Percentiles rank a stretch among this genome's conserved stretches.
Evolutionary conservation across 2,329 filamentous ascomycete species (phyloP).

Genomic region (Sporothrix humicola): DNA sequence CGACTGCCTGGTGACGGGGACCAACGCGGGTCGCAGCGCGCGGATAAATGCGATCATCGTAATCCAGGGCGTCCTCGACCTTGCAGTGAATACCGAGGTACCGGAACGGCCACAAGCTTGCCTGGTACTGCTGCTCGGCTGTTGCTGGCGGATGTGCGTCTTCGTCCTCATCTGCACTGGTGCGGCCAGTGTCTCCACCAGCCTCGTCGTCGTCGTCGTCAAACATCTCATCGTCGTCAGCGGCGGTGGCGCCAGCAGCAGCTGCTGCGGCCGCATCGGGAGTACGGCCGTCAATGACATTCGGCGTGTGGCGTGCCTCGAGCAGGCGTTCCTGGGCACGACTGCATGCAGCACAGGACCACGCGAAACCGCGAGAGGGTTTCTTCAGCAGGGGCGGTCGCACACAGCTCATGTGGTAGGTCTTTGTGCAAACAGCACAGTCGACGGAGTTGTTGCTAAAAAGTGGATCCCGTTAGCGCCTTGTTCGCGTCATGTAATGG

Average conservation of each 20-base stretch:
- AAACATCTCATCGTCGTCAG: conserved; percentile 66
- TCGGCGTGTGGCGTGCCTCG: conserved; percentile 86
- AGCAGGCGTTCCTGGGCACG: conserved; percentile 92
- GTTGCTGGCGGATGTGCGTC: conserved; percentile 65
- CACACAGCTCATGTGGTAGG: conserved; percentile 99
- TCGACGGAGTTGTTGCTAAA: conserved; percentile 89
- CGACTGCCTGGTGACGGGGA: conserved; percentile 86
- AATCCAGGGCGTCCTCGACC: conserved; percentile 92
- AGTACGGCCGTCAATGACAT: conserved; percentile 69
- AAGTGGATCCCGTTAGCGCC: conserved; percentile 37
- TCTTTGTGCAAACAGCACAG: conserved; percentile 91
- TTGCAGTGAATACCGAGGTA: conserved; percentile 96
- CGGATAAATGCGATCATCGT: conserved; percentile 96
- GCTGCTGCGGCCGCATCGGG: conserved; percentile 41
- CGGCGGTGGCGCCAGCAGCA: conserved; percentile 52
- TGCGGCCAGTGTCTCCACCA: conserved; percentile 64
- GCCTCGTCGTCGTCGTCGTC: conserved; percentile 79
- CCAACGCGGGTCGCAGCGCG: conserved; percentile 91
- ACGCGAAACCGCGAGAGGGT: conserved; percentile 94
- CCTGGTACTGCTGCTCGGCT: conserved; percentile 86
- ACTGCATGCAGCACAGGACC: conserved; percentile 96
- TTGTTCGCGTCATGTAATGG: conserved; percentile 32
- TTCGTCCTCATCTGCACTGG: conserved; percentile 67
- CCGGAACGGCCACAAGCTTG: conserved; percentile 93
- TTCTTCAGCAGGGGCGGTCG: conserved; percentile 91